These are phyloP conservation scores for Melampsora americana DNA, from an alignment of 1,284 basidiomycete species.

Conservation along the genomic window DNA sequence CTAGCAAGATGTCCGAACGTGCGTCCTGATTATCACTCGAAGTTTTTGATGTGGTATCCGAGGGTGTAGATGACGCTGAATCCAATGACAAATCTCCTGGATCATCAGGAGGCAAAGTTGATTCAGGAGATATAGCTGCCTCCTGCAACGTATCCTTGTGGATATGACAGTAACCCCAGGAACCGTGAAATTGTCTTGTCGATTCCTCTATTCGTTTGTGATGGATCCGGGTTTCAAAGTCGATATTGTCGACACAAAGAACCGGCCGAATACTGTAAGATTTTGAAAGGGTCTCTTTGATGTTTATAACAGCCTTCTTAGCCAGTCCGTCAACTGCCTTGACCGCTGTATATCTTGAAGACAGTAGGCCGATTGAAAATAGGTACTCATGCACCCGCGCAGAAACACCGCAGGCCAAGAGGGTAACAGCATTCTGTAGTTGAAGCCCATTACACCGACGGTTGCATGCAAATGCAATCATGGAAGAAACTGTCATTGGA, in stretches of 20 bases:
- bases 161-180: not conserved
- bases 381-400: not conserved
- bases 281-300: not conserved
- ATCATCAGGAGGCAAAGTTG: not conserved
- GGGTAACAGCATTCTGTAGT: not conserved
- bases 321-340: not conserved
- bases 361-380: not conserved
- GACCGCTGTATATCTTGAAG: not conserved
- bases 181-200: not conserved
- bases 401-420: constrained; percentile 6
- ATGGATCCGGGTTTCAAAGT: constrained; percentile 9
- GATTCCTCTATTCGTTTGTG: not conserved
- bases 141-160: not conserved
- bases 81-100: not conserved
- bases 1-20: too few relatives aligned
- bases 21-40: not conserved
- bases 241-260: constrained; percentile 13
- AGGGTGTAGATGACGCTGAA: not conserved
- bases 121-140: not conserved
- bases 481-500: not conserved
- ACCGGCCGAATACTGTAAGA: not conserved
- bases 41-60: not conserved
- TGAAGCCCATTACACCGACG: constrained; percentile 1
- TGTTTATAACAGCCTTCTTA: not conserved
- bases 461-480: too few relatives aligned